A percentile compares a stretch with the other conserved stretches of the same genome.
phyloP scores from a whole-genome alignment of 2,329 filamentous ascomycete genomes.

The Sporothrix pallida region DNA sequence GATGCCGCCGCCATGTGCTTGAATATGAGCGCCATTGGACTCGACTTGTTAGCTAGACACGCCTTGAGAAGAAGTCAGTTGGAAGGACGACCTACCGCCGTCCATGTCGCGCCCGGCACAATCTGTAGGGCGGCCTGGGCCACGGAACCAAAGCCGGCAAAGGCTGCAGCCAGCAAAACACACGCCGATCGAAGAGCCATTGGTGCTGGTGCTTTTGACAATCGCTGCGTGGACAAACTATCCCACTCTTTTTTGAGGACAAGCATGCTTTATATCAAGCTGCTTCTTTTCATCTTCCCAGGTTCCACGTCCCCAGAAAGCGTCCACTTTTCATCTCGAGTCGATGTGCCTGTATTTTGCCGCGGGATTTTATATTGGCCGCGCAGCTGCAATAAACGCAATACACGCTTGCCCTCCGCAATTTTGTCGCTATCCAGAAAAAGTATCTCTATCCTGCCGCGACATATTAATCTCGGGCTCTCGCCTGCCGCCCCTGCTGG shows the following conservation, averaged over 20 bases:
- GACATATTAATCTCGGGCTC: constrained; percentile 9
- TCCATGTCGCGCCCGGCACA: constrained; percentile 41
- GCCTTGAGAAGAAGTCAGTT: too few relatives aligned
- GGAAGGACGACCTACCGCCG: constrained; percentile 34
- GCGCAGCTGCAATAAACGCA: background rate
- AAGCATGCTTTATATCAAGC: constrained; percentile 11
- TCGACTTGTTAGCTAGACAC: background rate
- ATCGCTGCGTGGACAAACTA: too few relatives aligned
- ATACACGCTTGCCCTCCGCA: background rate
- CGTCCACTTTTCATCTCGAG: background rate
- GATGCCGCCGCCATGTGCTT: constrained; percentile 71
- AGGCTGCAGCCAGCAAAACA: constrained; percentile 20
- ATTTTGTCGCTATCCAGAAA: background rate
- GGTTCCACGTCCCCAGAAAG: background rate
- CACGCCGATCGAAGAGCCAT: constrained; percentile 15
- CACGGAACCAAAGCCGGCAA: background rate
- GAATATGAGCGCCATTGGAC: constrained; percentile 55
- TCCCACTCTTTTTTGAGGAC: background rate
- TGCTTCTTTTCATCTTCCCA: background rate
- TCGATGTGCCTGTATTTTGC: constrained; percentile 26
- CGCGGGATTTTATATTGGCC: constrained; percentile 20
- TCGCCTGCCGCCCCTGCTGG: background rate
- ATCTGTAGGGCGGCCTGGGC: constrained; percentile 38
- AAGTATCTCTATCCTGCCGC: background rate
- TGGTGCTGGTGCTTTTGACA: background rate